These are phyloP conservation scores for Ulota crispa DNA, from an alignment of 225 moss, liverwort and hornwort genomes.

Conservation along the genomic window DNA sequence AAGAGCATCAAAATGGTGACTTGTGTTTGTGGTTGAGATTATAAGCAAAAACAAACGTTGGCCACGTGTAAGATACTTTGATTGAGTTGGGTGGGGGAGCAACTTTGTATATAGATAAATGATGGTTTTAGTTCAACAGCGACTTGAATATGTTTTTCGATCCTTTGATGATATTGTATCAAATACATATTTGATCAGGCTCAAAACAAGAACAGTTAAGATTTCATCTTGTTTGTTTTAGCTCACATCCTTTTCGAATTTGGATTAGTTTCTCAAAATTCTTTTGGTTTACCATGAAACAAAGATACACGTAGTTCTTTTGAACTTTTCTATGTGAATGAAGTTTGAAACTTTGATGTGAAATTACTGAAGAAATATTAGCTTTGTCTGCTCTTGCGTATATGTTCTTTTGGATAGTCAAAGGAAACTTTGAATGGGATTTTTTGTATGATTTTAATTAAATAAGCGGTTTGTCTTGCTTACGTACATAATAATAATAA, in stretches of 20 bases:
- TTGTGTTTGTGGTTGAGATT: not conserved
- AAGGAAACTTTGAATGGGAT: not conserved
- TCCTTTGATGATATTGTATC: accelerated
- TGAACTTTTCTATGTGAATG: too few species aligned
- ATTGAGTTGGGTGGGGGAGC: not conserved
- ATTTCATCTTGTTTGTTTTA: not conserved
- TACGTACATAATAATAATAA: accelerated
- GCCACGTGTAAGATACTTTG: accelerated
- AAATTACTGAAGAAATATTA: not conserved
- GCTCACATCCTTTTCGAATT: accelerated
- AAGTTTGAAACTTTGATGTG: not conserved
- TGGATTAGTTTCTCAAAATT: accelerated
- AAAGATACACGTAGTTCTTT: accelerated
- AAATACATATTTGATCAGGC: accelerated
- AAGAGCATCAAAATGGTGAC: accelerated
- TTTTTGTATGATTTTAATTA: accelerated
- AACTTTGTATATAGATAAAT: not conserved
- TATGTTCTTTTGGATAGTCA: not conserved
- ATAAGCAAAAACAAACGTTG: accelerated
- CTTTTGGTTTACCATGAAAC: not conserved
- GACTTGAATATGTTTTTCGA: accelerated
- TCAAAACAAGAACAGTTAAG: not conserved
- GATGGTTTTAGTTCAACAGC: not conserved
- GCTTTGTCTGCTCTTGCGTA: too few species aligned
- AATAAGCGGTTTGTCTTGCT: too few species aligned